Evolutionary conservation across 176 grass and related monocot genomes (phyloP).

Genomic region (Musa troglodytarum): DNA sequence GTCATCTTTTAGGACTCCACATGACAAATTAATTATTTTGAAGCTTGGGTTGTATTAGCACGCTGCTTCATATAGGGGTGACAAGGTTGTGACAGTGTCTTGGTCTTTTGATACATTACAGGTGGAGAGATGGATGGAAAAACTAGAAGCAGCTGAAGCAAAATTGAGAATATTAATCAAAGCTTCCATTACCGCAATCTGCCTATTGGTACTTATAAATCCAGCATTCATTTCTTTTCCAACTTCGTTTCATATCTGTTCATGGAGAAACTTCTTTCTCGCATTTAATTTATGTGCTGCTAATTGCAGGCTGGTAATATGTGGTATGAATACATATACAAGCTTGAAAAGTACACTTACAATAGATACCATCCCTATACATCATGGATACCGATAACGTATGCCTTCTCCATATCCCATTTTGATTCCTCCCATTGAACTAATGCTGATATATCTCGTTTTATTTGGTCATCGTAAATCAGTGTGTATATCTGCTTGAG

Average conservation of each 20-base stretch:
- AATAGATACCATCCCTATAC: slow-evolving; percentile 28
- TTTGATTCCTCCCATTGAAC: not conserved
- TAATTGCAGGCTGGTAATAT: slow-evolving; percentile 14
- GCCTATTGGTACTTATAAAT: slow-evolving; percentile 26
- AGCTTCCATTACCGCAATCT: slow-evolving; percentile 30
- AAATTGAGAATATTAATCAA: slow-evolving; percentile 31
- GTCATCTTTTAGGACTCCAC: no score
- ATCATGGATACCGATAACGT: slow-evolving; percentile 28
- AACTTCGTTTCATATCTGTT: not conserved
- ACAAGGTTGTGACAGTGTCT: not conserved
- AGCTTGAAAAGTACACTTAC: slow-evolving; percentile 26
- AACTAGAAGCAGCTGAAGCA: slow-evolving; percentile 30
- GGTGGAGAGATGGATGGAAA: slow-evolving; percentile 44
- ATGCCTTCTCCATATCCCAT: not conserved
- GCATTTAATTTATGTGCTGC: not conserved
- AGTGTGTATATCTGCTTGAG: slow-evolving; percentile 19
- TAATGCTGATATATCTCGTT: not conserved
- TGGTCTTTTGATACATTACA: not conserved
- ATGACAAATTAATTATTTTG: not conserved
- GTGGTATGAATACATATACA: slow-evolving; percentile 26
- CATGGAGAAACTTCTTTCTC: not conserved
- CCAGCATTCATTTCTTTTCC: not conserved
- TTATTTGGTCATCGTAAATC: not conserved
- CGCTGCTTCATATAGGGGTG: no score
- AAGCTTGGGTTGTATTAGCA: not conserved